Evolutionary conservation across 768 basidiomycete species (phyloP), one percentile per base, ranked within the genome.

Genomic region (Amanita polypyramis): DNA sequence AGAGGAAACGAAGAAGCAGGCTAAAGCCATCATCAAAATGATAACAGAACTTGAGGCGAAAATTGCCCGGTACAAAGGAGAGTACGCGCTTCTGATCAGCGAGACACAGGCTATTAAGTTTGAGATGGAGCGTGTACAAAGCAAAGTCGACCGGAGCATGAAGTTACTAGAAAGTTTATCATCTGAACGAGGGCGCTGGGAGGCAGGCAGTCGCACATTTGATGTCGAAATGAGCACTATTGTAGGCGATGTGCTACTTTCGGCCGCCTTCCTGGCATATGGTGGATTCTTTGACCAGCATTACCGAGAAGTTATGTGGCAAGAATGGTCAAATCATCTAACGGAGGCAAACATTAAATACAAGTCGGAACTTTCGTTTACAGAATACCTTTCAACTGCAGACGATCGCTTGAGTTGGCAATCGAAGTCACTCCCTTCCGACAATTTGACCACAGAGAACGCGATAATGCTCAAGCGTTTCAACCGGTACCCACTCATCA

Each of bases 381-480:
- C 91, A 0, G 96, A 99, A 58, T 99, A 95, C 63, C 76, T 98
- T 32, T 97, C 96, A 4, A 94, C 95, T 2, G 93, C 94, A 1
- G 96, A 98, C 59, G 91, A 98, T 59, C 86, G 95, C 36, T 76
- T 96, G 52, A 81, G 76, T 56, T 99, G 94, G 96, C 92, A 95
- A 65, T 86, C 91, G 25, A 93, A 92, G 59, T 85, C 90, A 0
- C 73, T 98, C n/a, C 96, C 96, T 1, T 82, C 91, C 4, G 94
- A 99, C 65, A 93, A 88, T 53, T 72, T 99, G 38, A 97, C 92
- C 55, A 91, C 89, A 1, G 96, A 98, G 68, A 99, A 99, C 60
- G 96, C 96, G n/a, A 93, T 98, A 65, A 98, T 98, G 92, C 79
- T 99, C 60, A 93, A 95, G 61, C 83, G 93, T 42, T 97, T 93